Evolutionary conservation across 2,329 filamentous ascomycete species (phyloP).

Genomic region (Tolypocladium endophyticum): DNA sequence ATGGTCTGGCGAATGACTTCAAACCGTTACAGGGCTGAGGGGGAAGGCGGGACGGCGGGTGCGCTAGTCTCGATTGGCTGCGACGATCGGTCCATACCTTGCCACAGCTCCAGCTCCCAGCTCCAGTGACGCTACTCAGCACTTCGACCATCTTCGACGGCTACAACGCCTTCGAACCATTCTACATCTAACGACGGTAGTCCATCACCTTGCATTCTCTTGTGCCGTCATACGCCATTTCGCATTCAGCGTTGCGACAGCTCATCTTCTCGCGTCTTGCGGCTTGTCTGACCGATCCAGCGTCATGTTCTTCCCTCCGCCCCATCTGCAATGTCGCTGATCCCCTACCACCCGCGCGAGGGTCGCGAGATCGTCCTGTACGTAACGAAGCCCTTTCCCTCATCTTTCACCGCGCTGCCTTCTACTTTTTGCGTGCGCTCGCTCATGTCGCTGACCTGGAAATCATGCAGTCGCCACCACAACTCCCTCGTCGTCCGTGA

Average conservation of each 20-base stretch:
- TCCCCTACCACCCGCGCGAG: slow-evolving; percentile 64
- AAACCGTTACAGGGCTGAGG: not conserved
- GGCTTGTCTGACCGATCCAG: not conserved
- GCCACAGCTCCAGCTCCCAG: not conserved
- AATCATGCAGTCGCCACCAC: slow-evolving; percentile 62
- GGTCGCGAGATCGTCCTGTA: slow-evolving; percentile 72
- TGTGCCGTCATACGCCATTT: not conserved
- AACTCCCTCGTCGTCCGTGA: slow-evolving; percentile 91
- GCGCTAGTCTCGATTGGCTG: not conserved
- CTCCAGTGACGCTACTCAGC: not conserved
- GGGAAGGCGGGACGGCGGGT: not conserved
- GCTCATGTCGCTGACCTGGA: not conserved
- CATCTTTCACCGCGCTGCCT: not conserved
- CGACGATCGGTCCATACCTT: not conserved
- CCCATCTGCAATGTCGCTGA: slow-evolving; percentile 47
- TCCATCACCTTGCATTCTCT: not conserved
- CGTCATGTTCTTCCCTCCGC: slow-evolving; percentile 8
- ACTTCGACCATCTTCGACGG: not conserved
- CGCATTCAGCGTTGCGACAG: not conserved
- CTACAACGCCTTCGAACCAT: not conserved
- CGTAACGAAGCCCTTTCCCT: not conserved
- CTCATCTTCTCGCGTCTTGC: not conserved
- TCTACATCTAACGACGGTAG: not conserved
- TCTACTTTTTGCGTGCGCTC: not conserved
- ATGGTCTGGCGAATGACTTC: not conserved